Evolutionary conservation across 1,284 basidiomycete genomes (phyloP).

Genomic region (Sutorius eximius): DNA sequence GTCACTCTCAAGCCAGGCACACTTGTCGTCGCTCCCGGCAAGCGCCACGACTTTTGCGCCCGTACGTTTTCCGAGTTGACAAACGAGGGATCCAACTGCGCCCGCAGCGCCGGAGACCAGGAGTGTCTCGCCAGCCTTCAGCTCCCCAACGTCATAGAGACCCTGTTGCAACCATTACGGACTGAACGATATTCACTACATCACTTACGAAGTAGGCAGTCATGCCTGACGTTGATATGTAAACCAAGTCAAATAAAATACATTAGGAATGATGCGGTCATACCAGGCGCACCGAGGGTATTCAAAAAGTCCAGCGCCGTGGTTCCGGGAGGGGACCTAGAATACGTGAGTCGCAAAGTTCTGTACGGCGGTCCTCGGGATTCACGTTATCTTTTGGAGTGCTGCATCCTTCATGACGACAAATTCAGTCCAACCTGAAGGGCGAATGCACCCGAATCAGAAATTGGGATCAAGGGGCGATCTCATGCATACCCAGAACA

Average conservation of each 20-base stretch:
- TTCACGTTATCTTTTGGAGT: conserved; percentile 47
- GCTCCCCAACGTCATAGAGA: conserved; percentile 73
- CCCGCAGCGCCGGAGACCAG: conserved; percentile 89
- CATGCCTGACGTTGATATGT: conserved; percentile 53
- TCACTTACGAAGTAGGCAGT: conserved; percentile 78
- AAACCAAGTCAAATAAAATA: neutral
- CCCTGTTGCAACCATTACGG: conserved; percentile 49
- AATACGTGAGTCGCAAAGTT: neutral
- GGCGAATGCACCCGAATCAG: conserved; percentile 2
- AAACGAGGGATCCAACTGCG: conserved; percentile 75
- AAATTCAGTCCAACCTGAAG: conserved; percentile 77
- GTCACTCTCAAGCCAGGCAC: conserved; percentile 77
- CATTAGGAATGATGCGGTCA: conserved; percentile 14
- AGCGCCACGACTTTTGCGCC: conserved; percentile 82
- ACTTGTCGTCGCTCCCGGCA: conserved; percentile 75
- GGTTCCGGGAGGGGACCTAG: conserved; percentile 55
- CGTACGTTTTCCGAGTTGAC: conserved; percentile 73
- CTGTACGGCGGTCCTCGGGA: neutral
- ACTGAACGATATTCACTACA: conserved; percentile 1
- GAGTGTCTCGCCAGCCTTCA: conserved; percentile 81
- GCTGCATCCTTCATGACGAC: conserved; percentile 58
- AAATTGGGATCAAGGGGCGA: neutral
- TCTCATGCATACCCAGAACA: conserved; percentile 48
- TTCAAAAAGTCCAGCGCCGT: conserved; percentile 75
- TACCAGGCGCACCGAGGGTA: conserved; percentile 70